Evolutionary conservation across 2,329 filamentous ascomycete genomes (phyloP), one percentile per base, ranked within the genome.

Genomic region (Aspergillus terreus): DNA sequence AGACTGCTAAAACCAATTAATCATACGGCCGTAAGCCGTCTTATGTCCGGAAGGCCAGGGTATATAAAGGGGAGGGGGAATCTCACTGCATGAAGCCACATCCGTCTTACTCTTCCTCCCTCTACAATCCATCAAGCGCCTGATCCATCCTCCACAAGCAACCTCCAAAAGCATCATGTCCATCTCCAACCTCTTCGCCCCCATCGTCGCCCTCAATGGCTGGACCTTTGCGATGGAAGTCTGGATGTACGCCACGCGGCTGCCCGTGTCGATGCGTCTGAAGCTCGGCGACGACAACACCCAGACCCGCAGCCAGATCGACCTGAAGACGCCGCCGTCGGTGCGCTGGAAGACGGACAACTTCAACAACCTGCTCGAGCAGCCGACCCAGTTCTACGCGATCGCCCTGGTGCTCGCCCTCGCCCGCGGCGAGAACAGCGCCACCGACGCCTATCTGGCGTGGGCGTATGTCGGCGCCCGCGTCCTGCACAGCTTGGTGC

Each of bases 311-410:
- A 51, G 56, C 42, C 58, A 71, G 46, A 47, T 69, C 33, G 58
- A 66, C 49, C 44, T 51, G 6, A 55, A 59, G 38, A 59, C 63
- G 2, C 67, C 69, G 4, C 44, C 64, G 1, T 40, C 47, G 23
- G 59, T 64, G 27, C 66, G 66, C 50, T 73, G 64, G 64, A 68
- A 68, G 48, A 69, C 68, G 10, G 73, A 76, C 55, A 77, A 77
- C 56, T 76, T 65, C 62, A 73, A 74, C 57, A 67, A 77, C 51
- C 61, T 76, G 45, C 60, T 70, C 50, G 72, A 77, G 61, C 73
- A 76, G 57, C 74, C 74, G 14, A 74, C 71, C 2, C 68, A 71
- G 40, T 77, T 77, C 63, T 77, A 76, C 60, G 73, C 72, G 15
- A 54, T 71, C 17, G 58, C 61, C 10, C 60, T 76, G 6, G 64